These are phyloP conservation scores for Zygoascus hellenicus DNA, from an alignment of 1,139 yeast species.

Conservation along the genomic window DNA sequence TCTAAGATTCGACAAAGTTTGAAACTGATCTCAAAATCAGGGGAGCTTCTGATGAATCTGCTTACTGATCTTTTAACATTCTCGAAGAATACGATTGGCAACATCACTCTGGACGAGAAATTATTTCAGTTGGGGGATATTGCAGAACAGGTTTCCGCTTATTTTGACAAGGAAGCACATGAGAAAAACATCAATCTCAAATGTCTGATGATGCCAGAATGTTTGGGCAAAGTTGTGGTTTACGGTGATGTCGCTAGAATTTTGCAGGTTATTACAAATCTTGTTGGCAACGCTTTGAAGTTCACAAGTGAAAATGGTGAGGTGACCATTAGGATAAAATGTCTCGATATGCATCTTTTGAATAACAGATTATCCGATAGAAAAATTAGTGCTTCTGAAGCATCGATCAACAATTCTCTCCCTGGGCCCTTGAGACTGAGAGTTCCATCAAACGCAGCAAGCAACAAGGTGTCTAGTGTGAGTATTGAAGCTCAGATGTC, in stretches of 20 bases:
- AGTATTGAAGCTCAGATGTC: too few species aligned
- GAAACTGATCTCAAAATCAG: constrained; percentile 77
- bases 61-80: constrained; percentile 84
- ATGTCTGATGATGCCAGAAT: constrained; percentile 39
- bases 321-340: constrained; percentile 56
- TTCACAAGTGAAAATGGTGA: constrained; percentile 84
- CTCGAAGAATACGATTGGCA: constrained; percentile 81
- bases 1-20: constrained; percentile 60
- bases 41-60: constrained; percentile 79
- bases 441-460: background rate
- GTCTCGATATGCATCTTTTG: constrained; percentile 10
- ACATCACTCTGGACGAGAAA: constrained; percentile 76
- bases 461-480: background rate
- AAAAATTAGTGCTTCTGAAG: background rate
- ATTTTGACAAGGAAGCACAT: constrained; percentile 44
- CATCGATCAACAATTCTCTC: background rate
- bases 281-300: constrained; percentile 80
- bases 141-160: constrained; percentile 69
- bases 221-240: constrained; percentile 42
- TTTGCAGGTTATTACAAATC: constrained; percentile 79
- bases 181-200: constrained; percentile 24
- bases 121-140: constrained; percentile 66
- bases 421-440: background rate
- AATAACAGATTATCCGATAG: background rate
- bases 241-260: constrained; percentile 85